phyloP scores from a whole-genome alignment of 2,329 filamentous ascomycete species.

The Fusarium odoratissimum region DNA sequence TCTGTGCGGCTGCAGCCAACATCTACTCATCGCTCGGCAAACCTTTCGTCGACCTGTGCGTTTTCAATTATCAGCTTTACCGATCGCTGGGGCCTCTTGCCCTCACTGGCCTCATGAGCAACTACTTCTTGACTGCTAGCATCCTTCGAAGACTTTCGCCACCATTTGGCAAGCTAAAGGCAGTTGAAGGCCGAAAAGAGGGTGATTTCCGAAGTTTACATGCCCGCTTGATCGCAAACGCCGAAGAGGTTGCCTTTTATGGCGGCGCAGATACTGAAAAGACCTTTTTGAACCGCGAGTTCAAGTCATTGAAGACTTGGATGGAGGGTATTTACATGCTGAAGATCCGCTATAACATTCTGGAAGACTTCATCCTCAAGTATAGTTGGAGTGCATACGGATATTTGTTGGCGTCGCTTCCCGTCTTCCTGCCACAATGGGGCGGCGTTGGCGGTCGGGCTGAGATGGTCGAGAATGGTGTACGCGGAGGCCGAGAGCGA shows the following conservation, averaged over 20 bases:
- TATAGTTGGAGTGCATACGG: slow-evolving; percentile 99
- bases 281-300: slow-evolving; percentile 89
- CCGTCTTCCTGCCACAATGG: slow-evolving; percentile 94
- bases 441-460: slow-evolving; percentile 81
- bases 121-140: slow-evolving; percentile 94
- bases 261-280: slow-evolving; percentile 96
- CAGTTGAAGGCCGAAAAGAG: slow-evolving; percentile 93
- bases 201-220: slow-evolving; percentile 95
- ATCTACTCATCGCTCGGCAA: slow-evolving; percentile 98
- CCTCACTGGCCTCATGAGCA: slow-evolving; percentile 84
- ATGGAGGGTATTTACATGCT: slow-evolving; percentile 99
- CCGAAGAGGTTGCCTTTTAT: slow-evolving; percentile 98
- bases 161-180: slow-evolving; percentile 96
- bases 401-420: slow-evolving; percentile 91
- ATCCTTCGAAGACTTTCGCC: slow-evolving; percentile 89
- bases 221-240: slow-evolving; percentile 92
- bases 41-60: slow-evolving; percentile 94
- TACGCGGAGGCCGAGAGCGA: slow-evolving; percentile 73
- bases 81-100: slow-evolving; percentile 90
- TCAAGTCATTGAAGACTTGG: slow-evolving; percentile 92
- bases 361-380: slow-evolving; percentile 97
- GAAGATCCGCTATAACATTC: slow-evolving; percentile 98
- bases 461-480: slow-evolving; percentile 68
- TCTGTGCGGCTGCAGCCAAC: slow-evolving; percentile 91
- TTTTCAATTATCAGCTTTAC: slow-evolving; percentile 98